Conservation (phyloP, 2,329 filamentous ascomycete genomes). For the Fusarium abutilonis region DNA sequence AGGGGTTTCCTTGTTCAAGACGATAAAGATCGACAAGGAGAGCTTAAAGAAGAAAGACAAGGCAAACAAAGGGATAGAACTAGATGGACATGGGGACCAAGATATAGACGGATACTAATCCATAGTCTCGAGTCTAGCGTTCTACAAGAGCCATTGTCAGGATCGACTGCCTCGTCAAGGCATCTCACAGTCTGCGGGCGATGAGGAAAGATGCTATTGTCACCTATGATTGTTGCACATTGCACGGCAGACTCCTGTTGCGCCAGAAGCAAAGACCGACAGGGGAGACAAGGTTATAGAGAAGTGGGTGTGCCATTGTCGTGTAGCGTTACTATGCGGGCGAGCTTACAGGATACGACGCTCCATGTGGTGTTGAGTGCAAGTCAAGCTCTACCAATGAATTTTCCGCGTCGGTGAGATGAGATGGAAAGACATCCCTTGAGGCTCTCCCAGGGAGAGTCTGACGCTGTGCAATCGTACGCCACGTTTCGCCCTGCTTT, state of each 20-base stretch:
- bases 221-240: conserved; percentile 39
- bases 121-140: conserved; percentile 1
- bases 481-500: conserved; percentile 44
- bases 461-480: conserved; percentile 37
- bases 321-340: conserved; percentile 28
- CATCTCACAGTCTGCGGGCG: conserved; percentile 43
- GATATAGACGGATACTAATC: conserved; percentile 32
- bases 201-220: conserved; percentile 34
- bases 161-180: conserved; percentile 32
- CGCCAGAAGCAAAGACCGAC: conserved; percentile 24
- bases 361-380: conserved; percentile 19
- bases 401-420: conserved; percentile 13
- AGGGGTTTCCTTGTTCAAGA: conserved; percentile 31
- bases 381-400: conserved; percentile 18
- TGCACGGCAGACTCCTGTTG: conserved; percentile 24
- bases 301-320: conserved; percentile 29
- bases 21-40: conserved; percentile 31
- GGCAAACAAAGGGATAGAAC: conserved; percentile 19
- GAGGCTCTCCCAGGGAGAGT: conserved; percentile 36
- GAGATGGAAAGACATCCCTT: conserved; percentile 21
- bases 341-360: conserved; percentile 31
- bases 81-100: conserved; percentile 32
- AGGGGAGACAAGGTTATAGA: conserved; percentile 10
- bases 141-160: conserved; percentile 13
- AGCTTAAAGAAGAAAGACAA: conserved; percentile 28